Percentiles rank a stretch among this genome's conserved stretches.
phyloP scores from a whole-genome alignment of 1,284 basidiomycete species.

The Stygiomarasmius scandens region DNA sequence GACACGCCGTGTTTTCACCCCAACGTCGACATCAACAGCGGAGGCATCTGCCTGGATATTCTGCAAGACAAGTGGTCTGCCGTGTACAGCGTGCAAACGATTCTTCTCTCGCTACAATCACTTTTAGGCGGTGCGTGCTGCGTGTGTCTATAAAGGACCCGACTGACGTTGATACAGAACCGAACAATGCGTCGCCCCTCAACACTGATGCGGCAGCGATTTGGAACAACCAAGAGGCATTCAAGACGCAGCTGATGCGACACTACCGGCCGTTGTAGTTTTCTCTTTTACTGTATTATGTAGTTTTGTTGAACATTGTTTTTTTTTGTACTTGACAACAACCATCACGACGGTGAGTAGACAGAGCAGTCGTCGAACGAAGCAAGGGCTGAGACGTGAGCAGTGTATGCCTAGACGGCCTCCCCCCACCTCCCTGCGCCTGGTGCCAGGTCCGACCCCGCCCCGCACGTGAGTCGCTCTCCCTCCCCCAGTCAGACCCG shows the following conservation, averaged over 20 bases:
- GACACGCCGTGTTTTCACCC: conserved; percentile 86
- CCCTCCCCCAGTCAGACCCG: no score
- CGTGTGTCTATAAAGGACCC: conserved; percentile 8
- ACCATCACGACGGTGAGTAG: background rate
- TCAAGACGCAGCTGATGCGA: conserved; percentile 72
- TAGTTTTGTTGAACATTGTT: conserved; percentile 9
- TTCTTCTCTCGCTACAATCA: conserved; percentile 84
- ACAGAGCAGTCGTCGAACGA: no score
- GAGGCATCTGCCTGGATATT: conserved; percentile 85
- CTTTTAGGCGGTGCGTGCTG: conserved; percentile 73
- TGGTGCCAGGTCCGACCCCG: conserved; percentile 60
- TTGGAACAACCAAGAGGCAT: conserved; percentile 73
- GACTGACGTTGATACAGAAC: conserved; percentile 52
- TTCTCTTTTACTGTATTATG: conserved; percentile 35
- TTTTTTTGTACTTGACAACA: background rate
- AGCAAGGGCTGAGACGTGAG: no score
- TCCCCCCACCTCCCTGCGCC: conserved; percentile 59
- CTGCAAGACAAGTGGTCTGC: conserved; percentile 92
- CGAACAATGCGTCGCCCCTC: conserved; percentile 86
- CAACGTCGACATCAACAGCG: conserved; percentile 79
- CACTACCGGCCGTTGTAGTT: conserved; percentile 67
- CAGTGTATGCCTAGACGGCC: conserved; percentile 68
- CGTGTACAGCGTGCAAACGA: conserved; percentile 86
- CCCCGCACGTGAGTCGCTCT: conserved; percentile 43
- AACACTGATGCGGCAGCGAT: conserved; percentile 81